A percentile compares a stretch with the other conserved stretches of the same genome.
Conservation (phyloP, 495 filamentous ascomycete species). For the Bombardia bombarda region DNA sequence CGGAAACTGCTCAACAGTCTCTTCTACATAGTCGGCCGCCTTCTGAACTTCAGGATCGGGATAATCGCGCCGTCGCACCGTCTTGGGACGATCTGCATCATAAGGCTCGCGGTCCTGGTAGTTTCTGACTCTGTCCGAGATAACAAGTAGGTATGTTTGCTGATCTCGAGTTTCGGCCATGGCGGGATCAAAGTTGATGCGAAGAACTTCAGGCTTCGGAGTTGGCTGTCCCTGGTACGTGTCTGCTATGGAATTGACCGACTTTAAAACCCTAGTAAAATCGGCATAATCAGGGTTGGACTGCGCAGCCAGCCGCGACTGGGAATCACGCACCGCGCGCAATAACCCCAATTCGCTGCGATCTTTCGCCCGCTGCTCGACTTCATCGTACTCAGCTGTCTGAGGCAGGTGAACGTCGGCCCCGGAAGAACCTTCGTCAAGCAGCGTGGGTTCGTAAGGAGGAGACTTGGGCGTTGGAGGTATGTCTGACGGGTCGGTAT, state of each 20-base stretch:
- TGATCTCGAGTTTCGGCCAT: conserved; percentile 14
- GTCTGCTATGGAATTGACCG: conserved; percentile 12
- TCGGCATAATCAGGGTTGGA: conserved; percentile 16
- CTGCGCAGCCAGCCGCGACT: conserved; percentile 10
- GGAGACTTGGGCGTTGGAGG: conserved; percentile 74
- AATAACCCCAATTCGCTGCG: conserved; percentile 5
- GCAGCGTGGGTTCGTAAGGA: conserved; percentile 17
- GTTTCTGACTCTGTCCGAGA: conserved; percentile 25
- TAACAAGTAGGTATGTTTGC: conserved; percentile 21
- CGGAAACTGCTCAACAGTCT: conserved; percentile 18
- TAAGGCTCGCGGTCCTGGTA: conserved; percentile 24
- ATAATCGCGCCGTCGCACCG: conserved; percentile 22
- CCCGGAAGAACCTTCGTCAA: conserved; percentile 4
- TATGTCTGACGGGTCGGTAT: conserved; percentile 64
- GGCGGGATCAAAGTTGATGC: conserved; percentile 1
- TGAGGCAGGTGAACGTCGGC: conserved; percentile 11
- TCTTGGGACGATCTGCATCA: conserved; percentile 18
- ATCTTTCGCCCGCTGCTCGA: conserved; percentile 20
- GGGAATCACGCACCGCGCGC: conserved; percentile 10
- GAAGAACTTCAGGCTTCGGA: background rate
- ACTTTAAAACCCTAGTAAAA: conserved; percentile 13
- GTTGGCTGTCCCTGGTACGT: conserved; percentile 4
- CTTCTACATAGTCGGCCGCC: conserved; percentile 22
- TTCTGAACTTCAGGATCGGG: conserved; percentile 24
- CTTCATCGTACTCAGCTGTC: conserved; percentile 19